A percentile compares a stretch with the other conserved stretches of the same genome.
These are phyloP conservation scores for Bombardia bombarda DNA, from an alignment of 495 filamentous ascomycete genomes.

Conservation along the genomic window DNA sequence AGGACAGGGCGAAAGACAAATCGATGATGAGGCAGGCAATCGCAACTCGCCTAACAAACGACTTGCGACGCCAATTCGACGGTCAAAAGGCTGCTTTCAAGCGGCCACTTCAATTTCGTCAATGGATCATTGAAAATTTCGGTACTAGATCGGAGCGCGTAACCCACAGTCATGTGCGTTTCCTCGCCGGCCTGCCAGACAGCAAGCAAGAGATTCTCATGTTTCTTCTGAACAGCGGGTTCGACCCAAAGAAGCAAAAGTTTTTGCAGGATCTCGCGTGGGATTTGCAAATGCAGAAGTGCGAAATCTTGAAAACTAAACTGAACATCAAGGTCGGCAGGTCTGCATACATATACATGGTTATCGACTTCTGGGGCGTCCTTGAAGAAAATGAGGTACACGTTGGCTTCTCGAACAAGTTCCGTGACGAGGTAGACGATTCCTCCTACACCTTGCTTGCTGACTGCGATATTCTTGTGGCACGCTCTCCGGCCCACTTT, in stretches of 20 bases:
- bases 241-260: conserved; percentile 49
- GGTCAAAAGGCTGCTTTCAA: conserved; percentile 51
- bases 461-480: conserved; percentile 72
- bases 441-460: conserved; percentile 55
- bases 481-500: conserved; percentile 73
- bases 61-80: conserved; percentile 51
- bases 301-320: conserved; percentile 46
- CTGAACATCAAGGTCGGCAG: conserved; percentile 63
- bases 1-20: conserved; percentile 50
- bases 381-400: conserved; percentile 72
- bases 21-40: conserved; percentile 46
- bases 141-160: conserved; percentile 27
- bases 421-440: conserved; percentile 39
- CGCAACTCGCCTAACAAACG: conserved; percentile 47
- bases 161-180: conserved; percentile 25
- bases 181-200: conserved; percentile 47
- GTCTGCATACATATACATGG: conserved; percentile 74
- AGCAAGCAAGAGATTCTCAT: conserved; percentile 42
- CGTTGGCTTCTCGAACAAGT: conserved; percentile 66
- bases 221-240: conserved; percentile 57
- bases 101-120: conserved; percentile 38
- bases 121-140: conserved; percentile 47
- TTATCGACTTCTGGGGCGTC: conserved; percentile 67
- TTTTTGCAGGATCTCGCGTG: conserved; percentile 53
- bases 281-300: conserved; percentile 47